These are phyloP conservation scores for Hypocreales sp. DNA, from an alignment of 2,329 filamentous ascomycete genomes.

Conservation along the genomic window DNA sequence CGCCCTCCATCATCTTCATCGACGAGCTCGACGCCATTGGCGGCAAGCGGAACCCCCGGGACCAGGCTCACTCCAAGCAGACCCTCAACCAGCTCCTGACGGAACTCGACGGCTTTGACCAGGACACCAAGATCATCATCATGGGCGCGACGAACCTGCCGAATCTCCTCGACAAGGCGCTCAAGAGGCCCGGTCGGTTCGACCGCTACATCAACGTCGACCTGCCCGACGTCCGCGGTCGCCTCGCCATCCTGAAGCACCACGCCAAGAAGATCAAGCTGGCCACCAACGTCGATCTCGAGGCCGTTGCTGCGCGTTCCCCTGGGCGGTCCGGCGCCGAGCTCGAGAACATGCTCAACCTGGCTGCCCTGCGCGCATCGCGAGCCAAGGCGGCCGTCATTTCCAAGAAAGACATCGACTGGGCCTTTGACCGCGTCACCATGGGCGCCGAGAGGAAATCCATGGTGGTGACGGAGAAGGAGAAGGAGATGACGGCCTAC, in stretches of 20 bases:
- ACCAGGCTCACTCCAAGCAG: constrained; percentile 92
- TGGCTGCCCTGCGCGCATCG: constrained; percentile 88
- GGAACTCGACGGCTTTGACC: constrained; percentile 92
- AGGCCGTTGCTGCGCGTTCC: constrained; percentile 72
- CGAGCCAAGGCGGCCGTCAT: constrained; percentile 67
- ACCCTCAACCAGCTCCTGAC: constrained; percentile 95
- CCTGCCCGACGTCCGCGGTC: constrained; percentile 83
- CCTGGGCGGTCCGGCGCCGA: constrained; percentile 91
- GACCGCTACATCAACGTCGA: constrained; percentile 83
- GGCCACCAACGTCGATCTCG: constrained; percentile 64
- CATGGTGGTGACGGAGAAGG: constrained; percentile 80
- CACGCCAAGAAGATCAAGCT: constrained; percentile 86
- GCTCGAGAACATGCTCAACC: constrained; percentile 91
- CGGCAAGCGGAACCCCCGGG: constrained; percentile 79
- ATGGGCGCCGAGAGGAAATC: constrained; percentile 90
- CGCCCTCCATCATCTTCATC: constrained; percentile 88
- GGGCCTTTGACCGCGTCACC: constrained; percentile 95
- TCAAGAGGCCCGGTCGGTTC: constrained; percentile 88
- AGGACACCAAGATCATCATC: constrained; percentile 88
- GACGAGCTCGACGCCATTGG: constrained; percentile 92
- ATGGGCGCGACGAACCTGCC: constrained; percentile 95
- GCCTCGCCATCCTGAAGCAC: constrained; percentile 83
- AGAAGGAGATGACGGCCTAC: constrained; percentile 91
- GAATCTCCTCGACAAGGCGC: constrained; percentile 81
- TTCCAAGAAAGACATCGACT: constrained; percentile 70